phyloP scores from a whole-genome alignment of 352 stramenopile species.

The Globisporangium emineosum region DNA sequence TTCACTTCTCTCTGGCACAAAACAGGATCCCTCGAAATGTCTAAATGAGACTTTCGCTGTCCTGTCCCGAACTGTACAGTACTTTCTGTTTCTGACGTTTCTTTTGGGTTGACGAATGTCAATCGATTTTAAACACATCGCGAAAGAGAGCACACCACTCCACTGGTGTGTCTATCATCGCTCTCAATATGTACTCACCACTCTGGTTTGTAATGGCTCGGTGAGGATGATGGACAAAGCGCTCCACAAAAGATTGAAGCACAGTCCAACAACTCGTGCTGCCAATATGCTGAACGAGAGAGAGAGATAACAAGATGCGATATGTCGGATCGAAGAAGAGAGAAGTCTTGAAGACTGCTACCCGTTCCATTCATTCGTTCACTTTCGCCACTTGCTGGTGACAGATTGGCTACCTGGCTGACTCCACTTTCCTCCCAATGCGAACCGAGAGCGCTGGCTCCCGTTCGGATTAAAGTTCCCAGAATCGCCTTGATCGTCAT shows the following conservation, averaged over 20 bases:
- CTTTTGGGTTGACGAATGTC: no score
- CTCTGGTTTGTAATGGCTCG: not conserved
- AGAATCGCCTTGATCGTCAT: not conserved
- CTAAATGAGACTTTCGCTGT: not conserved
- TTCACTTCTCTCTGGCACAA: not conserved
- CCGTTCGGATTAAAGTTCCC: not conserved
- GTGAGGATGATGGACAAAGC: not conserved
- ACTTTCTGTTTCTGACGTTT: no score
- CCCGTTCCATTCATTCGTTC: not conserved
- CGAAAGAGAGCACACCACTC: no score
- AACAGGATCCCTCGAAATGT: not conserved
- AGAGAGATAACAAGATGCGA: not conserved
- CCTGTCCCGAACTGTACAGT: no score
- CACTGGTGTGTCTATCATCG: no score
- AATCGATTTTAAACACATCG: no score
- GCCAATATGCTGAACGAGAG: not conserved
- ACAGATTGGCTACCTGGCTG: slow-evolving; percentile 13
- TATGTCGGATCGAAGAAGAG: not conserved
- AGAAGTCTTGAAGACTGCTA: not conserved
- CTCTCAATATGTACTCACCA: no score
- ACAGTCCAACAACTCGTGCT: not conserved
- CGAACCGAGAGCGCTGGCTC: slow-evolving; percentile 10
- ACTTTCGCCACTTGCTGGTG: slow-evolving; percentile 17
- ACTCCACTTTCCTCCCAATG: slow-evolving; percentile 13
- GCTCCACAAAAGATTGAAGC: not conserved